Conservation (phyloP, 768 basidiomycete species). For the Rickenella mellea region DNA sequence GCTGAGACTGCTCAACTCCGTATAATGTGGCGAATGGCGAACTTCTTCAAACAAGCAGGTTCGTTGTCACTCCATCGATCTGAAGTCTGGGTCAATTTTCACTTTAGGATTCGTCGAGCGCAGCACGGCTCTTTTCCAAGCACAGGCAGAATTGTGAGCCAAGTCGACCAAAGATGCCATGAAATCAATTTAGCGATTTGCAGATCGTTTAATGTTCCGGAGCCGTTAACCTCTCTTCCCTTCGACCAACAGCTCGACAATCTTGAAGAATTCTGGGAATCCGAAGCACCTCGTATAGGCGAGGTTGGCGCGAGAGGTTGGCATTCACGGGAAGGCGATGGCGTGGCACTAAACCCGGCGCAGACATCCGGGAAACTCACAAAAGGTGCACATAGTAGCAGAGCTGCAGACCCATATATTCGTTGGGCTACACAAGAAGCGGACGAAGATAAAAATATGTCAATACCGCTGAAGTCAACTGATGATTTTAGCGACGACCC, state of each 20-base stretch:
- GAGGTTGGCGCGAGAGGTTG: constrained; percentile 62
- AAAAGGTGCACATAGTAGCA: too few species aligned
- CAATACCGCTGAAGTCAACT: constrained; percentile 45
- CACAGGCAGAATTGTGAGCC: constrained; percentile 72
- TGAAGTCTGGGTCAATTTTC: constrained; percentile 1
- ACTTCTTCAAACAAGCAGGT: constrained; percentile 62
- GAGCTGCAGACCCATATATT: constrained; percentile 57
- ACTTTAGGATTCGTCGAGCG: constrained; percentile 60
- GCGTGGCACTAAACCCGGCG: background rate
- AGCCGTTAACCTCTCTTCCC: constrained; percentile 29
- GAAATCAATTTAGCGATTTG: background rate
- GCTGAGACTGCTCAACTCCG: constrained; percentile 47
- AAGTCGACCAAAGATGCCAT: background rate
- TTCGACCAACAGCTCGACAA: constrained; percentile 41
- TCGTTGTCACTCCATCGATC: constrained; percentile 10
- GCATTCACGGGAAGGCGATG: constrained; percentile 14
- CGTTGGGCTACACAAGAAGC: constrained; percentile 57
- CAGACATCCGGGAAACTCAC: background rate
- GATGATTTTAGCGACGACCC: constrained; percentile 53
- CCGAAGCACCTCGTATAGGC: constrained; percentile 67
- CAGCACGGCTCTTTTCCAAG: constrained; percentile 71
- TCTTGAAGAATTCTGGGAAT: constrained; percentile 81
- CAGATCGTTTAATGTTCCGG: constrained; percentile 54
- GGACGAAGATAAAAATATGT: constrained; percentile 31
- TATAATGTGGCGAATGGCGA: constrained; percentile 62